Conservation (phyloP, 1,139 yeast species). For the Diutina pseudorugosa region DNA sequence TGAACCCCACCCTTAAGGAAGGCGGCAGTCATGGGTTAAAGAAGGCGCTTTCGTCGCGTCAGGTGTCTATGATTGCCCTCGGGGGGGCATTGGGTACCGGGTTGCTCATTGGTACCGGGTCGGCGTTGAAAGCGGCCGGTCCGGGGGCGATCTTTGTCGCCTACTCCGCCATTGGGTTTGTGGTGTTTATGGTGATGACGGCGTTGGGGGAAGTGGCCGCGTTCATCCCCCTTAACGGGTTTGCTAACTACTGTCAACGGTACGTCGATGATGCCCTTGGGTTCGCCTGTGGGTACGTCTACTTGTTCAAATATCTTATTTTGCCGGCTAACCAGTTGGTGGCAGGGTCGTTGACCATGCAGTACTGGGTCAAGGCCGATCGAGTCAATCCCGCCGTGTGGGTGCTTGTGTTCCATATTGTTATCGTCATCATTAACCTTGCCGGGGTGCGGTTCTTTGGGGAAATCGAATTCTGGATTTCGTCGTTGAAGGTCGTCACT, state of each 20-base stretch:
- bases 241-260: constrained; percentile 57
- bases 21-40: constrained; percentile 38
- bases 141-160: constrained; percentile 58
- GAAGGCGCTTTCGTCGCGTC: constrained; percentile 55
- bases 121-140: constrained; percentile 52
- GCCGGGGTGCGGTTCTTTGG: constrained; percentile 42
- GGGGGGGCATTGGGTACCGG: constrained; percentile 50
- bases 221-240: constrained; percentile 58
- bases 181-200: constrained; percentile 59
- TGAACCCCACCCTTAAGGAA: constrained; percentile 29
- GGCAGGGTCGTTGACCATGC: constrained; percentile 50
- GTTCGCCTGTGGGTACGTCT: constrained; percentile 62
- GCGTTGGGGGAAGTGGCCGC: constrained; percentile 72
- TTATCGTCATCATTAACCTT: constrained; percentile 24
- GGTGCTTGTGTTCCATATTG: constrained; percentile 40
- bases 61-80: constrained; percentile 61
- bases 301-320: constrained; percentile 50
- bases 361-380: constrained; percentile 41
- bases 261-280: constrained; percentile 63
- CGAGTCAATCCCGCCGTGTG: constrained; percentile 44
- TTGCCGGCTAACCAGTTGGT: constrained; percentile 51
- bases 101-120: constrained; percentile 57
- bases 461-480: constrained; percentile 58
- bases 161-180: constrained; percentile 46
- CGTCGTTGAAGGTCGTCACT: constrained; percentile 46